Percentiles rank a stretch among this genome's conserved stretches.
phyloP scores from a whole-genome alignment of 2,329 filamentous ascomycete species.

The Rhynchosporium agropyri region DNA sequence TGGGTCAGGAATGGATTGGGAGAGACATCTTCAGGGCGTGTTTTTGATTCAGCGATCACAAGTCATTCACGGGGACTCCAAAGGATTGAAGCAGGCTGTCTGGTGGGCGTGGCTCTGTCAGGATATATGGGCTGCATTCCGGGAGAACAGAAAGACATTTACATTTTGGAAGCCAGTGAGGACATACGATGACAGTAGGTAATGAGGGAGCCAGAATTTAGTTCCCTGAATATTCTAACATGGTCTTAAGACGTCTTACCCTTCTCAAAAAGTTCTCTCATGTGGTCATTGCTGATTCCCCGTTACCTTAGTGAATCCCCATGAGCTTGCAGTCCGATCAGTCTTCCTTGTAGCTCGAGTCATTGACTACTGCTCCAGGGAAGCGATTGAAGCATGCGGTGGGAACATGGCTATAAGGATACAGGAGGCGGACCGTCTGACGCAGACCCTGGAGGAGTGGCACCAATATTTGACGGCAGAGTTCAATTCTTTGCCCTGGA shows the following conservation, averaged over 20 bases:
- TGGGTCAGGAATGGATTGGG: constrained; percentile 57
- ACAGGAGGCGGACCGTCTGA: constrained; percentile 49
- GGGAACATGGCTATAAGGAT: constrained; percentile 49
- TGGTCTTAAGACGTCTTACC: too few species aligned
- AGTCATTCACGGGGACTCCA: constrained; percentile 60
- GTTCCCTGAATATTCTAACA: too few species aligned
- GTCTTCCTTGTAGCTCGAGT: constrained; percentile 59
- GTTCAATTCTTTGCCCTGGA: constrained; percentile 47
- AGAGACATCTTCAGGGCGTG: constrained; percentile 63
- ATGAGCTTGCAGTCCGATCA: constrained; percentile 56
- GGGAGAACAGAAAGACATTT: constrained; percentile 57
- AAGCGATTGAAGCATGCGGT: constrained; percentile 46
- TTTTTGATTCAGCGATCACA: constrained; percentile 68
- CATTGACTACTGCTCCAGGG: constrained; percentile 60
- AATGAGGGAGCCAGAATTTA: too few species aligned
- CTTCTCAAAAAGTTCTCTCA: too few species aligned
- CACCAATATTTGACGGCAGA: constrained; percentile 38
- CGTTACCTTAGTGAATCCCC: constrained; percentile 45
- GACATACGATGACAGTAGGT: constrained; percentile 45
- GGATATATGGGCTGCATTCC: constrained; percentile 66
- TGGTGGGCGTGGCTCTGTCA: constrained; percentile 72
- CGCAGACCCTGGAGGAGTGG: constrained; percentile 55
- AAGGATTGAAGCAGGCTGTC: constrained; percentile 57
- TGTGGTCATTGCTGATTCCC: too few species aligned
- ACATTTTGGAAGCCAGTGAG: constrained; percentile 61